Base-by-base conservation (phyloP, 2,329 filamentous ascomycete genomes). In the Alternaria sp. region DNA sequence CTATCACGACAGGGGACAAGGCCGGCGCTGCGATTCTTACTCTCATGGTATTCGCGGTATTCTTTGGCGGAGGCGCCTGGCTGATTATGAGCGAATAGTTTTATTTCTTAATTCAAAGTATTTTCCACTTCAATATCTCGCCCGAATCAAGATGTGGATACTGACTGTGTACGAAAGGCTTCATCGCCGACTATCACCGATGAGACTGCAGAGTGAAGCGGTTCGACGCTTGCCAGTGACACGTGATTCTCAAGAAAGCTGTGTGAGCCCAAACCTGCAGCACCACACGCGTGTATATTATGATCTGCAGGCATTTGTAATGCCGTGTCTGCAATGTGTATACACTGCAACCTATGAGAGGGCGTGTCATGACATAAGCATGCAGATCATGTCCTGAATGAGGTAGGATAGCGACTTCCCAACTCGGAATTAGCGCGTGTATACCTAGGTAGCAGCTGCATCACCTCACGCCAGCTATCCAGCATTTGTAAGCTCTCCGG, bases 11-110 rank as follows among this genome's bases (percentile, higher is more conserved):
- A 0, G 88, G 84, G 6, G 91, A 94, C 71, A 87, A 82, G 63
- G 90, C 87, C 7, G 92, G 90, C 12, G 92, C 91, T 20, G 87
- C 86, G 4, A 85, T 93, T 60, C 65, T 88, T 49, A 94, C 91
- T 1, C 78, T 86, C 4, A 49, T 89, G 7, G 76, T 90, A 4
- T 74, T 92, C 2, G 70, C 84, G 2, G 79, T 83, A 3, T 78
- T 91, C 41, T 65, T 90, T 21, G 83, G 83, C 0, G 87, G 87
- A 8, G 82, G 81, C 20, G 83, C 81, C 75, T 86, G 85, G 80
- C 84, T 87, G 81, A 78, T 84, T 9, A 64, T 59, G 33, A 55
- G 59, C 25, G 67, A 68, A 21, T 69, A 69, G 51, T 26, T 49
- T 23, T 20, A 8, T n/a, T 23, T 33, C 14, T 41, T 41, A 28